Conservation (phyloP, 345 rosid genomes). For the Pelargonium nanum region DNA sequence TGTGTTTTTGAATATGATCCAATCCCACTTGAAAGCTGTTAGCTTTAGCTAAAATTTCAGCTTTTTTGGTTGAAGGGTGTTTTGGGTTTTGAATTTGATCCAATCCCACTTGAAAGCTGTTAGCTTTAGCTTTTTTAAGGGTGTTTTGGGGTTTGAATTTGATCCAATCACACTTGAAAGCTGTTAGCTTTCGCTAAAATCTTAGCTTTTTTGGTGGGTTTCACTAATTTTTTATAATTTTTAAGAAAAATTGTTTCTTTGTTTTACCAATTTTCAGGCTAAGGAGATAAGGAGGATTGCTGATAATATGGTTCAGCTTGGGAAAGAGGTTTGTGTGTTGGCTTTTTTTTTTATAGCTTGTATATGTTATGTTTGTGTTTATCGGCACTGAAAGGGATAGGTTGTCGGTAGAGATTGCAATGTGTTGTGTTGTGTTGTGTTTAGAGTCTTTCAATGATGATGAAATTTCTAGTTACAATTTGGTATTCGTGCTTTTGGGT, state of each 20-base stretch:
- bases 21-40: neutral
- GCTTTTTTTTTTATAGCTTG: neutral
- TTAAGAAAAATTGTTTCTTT: no score
- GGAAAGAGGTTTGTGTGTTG: constrained; percentile 62
- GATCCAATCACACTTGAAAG: neutral
- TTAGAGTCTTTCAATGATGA: neutral
- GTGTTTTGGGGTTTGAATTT: neutral
- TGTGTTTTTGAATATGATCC: neutral
- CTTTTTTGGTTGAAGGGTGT: neutral
- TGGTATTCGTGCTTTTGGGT: neutral
- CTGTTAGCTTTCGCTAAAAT: neutral
- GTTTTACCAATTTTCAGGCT: constrained; percentile 37
- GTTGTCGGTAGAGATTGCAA: neutral
- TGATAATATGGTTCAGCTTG: constrained; percentile 86
- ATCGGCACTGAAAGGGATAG: neutral
- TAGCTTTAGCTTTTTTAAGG: neutral
- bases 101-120: neutral
- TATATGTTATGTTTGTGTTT: neutral
- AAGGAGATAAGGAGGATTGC: constrained; percentile 83
- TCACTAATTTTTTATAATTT: no score
- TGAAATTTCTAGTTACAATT: neutral
- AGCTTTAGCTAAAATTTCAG: neutral
- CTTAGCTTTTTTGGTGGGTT: neutral
- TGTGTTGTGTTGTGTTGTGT: neutral
- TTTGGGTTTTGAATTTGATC: neutral